Evolutionary conservation across 371 early-diverging fungal species (phyloP), one percentile per base, ranked within the genome.

Genomic region (Actinomucor elegans): DNA sequence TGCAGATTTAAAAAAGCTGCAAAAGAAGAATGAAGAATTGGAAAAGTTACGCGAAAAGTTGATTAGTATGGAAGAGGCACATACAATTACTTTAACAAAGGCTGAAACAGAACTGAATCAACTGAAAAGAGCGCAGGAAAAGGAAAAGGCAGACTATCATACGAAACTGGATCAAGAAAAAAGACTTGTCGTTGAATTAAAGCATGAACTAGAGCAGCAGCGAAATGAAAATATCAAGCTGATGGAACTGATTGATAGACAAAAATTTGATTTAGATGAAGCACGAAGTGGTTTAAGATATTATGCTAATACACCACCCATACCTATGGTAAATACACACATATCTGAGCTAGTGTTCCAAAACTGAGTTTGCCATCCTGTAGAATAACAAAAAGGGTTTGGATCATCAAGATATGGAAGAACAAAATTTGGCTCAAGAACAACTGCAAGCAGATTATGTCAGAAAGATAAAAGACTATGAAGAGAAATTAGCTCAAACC

Each of bases 211-310:
- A 12, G 52, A 61, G 8, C 32, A 36, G 2, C 48, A 42, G 9
- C 52, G 52, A 24, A 12, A 32, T 12, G 64, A 57, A 34, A 65
- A 65, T 6, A 36, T 32, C 2, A 51, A 40, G 20, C 35, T 65
- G 21, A 41, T 61, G 18, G 56, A 52, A n/a, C 33, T 59, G 14
- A 61, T 65, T n/a, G 61, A 69, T 59, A 38, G 44, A 12, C 58
- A 65, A 35, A 69, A 69, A 27, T 52, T 52, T 20, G 69, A 64
- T 43, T 53, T 65, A 27, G 68, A 67, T 51, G 64, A 67, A 38
- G 53, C 58, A n/a, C 61, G 52, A 45, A 56, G 37, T 44, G 34
- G 33, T 4, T n/a, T 42, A 7, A 23, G 42, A n/a, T 42, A 42
- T 15, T 42, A 26, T 42, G n/a, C 42, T 2, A 42, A 42, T 23